Base-by-base conservation (phyloP, 352 stramenopile species). In the Globisporangium cederbergense region DNA sequence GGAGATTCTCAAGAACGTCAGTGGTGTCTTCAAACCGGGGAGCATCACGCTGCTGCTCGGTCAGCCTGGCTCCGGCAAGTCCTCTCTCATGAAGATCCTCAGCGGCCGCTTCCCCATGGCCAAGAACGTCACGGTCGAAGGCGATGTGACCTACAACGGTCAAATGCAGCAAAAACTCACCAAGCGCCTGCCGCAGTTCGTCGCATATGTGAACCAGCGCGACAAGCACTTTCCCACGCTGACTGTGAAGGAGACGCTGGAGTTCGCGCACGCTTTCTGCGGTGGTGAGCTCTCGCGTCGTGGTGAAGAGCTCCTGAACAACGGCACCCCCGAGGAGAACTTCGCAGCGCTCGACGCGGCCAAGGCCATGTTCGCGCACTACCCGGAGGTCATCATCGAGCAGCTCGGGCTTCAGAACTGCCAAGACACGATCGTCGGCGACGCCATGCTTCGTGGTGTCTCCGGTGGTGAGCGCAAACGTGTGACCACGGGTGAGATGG, bases 391-490 rank as follows among this genome's bases (percentile, higher is more conserved):
- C 30, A 73, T 86, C 5, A 75, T 78, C 40, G 55, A 57, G 28
- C 58, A 57, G 20, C 58, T 64, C 4, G 58, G 58, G 2, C 58
- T 64, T 42, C 40, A 64, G 14, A 45, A 56, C 45, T 64, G 58
- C 8, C 58, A 64, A 28, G 25, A 64, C 45, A 72, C 60, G 4
- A 72, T 66, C 20, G 66, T 72, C n/a, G 80, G 85, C 11, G 72
- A 92, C 49, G 74, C 64, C 10, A 84, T 93, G 66, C 67, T 76
- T 9, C 76, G 86, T 0, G 86, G 86, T 25, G 72, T 95, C 58
- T 92, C 81, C 4, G 85, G 85, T 13, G 86, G 86, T 5, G 79
- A 95, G 49, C 73, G 82, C 16, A 90, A 90, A 68, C 85, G 86
- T 40, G 36, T 42, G 36, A 42, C 36, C 9, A 42, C 36, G 9